These are phyloP conservation scores for Plantago major DNA, from an alignment of 257 asterid species.

Conservation along the genomic window DNA sequence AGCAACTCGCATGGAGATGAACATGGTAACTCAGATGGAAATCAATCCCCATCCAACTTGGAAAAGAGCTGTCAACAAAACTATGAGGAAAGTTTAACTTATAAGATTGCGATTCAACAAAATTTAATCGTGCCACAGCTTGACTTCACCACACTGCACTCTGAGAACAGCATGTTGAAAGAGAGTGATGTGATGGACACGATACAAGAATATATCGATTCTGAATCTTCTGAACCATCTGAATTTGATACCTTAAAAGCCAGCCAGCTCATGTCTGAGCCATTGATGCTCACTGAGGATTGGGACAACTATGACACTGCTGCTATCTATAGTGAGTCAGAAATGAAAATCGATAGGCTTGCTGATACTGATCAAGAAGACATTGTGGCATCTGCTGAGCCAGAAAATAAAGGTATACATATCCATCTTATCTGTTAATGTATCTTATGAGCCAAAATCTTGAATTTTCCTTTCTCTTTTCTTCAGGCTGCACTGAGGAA, in stretches of 20 bases:
- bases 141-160: background rate
- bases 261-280: conserved; percentile 11
- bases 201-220: conserved; percentile 34
- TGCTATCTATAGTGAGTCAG: conserved; percentile 10
- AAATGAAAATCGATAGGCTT: conserved; percentile 14
- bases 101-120: conserved; percentile 9
- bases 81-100: conserved; percentile 17
- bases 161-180: conserved; percentile 20
- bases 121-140: conserved; percentile 17
- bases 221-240: conserved; percentile 33
- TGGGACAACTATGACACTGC: conserved; percentile 11
- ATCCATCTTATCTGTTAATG: too few species aligned
- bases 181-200: conserved; percentile 45
- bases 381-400: too few species aligned
- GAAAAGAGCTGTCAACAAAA: conserved; percentile 16
- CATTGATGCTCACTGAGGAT: conserved; percentile 9
- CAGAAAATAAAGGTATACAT: too few species aligned
- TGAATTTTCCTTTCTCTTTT: background rate
- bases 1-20: conserved; percentile 22
- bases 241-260: conserved; percentile 19
- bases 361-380: conserved; percentile 12
- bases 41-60: conserved; percentile 6
- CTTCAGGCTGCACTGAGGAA: conserved; percentile 20
- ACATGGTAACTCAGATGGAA: conserved; percentile 6
- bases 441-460: background rate